These are phyloP conservation scores for Jackrogersella minutella DNA, from an alignment of 495 filamentous ascomycete genomes.

Conservation along the genomic window DNA sequence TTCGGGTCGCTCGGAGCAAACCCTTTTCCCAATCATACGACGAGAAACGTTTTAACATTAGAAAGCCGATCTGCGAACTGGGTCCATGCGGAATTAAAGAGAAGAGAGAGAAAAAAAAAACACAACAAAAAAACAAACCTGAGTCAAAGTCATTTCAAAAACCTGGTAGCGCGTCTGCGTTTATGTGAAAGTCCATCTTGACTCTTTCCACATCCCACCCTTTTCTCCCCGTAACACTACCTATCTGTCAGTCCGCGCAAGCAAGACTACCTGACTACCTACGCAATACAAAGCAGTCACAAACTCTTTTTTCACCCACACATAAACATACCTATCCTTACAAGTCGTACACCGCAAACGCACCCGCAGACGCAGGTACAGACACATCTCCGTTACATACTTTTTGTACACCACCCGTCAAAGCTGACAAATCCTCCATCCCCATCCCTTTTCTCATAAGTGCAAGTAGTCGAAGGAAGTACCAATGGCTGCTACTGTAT, in stretches of 20 bases:
- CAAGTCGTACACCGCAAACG: no score
- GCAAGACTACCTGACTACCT: conserved; percentile 1
- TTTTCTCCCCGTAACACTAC: neutral
- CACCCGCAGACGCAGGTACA: conserved; percentile 12
- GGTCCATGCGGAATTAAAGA: conserved; percentile 7
- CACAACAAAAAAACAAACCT: conserved; percentile 23
- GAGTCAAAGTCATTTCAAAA: conserved; percentile 33
- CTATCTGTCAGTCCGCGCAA: conserved; percentile 11
- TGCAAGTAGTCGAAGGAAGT: conserved; percentile 22
- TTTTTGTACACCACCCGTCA: conserved; percentile 13
- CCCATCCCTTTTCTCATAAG: neutral
- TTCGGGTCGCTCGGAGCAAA: conserved; percentile 40
- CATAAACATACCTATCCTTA: conserved; percentile 12
- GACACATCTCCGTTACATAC: conserved; percentile 11
- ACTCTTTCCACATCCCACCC: conserved; percentile 6
- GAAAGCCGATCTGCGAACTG: conserved; percentile 21
- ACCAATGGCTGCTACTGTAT: conserved; percentile 43
- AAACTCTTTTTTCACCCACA: conserved; percentile 6
- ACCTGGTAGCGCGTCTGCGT: conserved; percentile 16
- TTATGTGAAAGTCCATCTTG: conserved; percentile 28
- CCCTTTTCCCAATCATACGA: conserved; percentile 38
- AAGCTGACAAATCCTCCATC: conserved; percentile 3
- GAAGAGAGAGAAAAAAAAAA: conserved; percentile 12
- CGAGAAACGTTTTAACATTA: conserved; percentile 10
- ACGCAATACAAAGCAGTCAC: no score